phyloP scores from a whole-genome alignment of 495 filamentous ascomycete genomes.

The Penicillium desertorum region DNA sequence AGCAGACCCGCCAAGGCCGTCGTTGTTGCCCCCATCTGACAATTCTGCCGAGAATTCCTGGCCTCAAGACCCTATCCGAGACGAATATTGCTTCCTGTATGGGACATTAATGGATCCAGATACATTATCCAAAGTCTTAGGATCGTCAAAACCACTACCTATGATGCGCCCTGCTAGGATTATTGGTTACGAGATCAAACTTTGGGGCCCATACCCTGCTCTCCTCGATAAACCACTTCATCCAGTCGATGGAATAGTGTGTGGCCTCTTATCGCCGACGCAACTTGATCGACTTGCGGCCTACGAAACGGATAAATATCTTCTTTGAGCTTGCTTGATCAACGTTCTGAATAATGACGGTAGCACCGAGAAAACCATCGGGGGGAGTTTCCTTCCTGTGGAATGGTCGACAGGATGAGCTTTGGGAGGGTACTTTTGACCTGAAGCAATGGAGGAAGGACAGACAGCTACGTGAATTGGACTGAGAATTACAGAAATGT shows the following conservation, averaged over 20 bases:
- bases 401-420: conserved; percentile 16
- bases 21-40: not conserved
- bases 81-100: conserved; percentile 20
- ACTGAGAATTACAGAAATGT: not conserved
- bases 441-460: conserved; percentile 20
- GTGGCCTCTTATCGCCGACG: conserved; percentile 10
- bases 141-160: conserved; percentile 1
- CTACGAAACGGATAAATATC: conserved; percentile 20
- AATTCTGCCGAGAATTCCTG: not conserved
- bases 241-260: conserved; percentile 16
- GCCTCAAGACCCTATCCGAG: conserved; percentile 7
- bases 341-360: conserved; percentile 14
- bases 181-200: conserved; percentile 14
- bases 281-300: conserved; percentile 17
- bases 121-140: conserved; percentile 11
- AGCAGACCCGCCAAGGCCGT: conserved; percentile 6
- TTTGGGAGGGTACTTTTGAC: conserved; percentile 17
- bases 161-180: conserved; percentile 14
- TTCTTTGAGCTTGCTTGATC: conserved; percentile 16
- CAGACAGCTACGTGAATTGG: conserved; percentile 7
- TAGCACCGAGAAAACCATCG: conserved; percentile 10
- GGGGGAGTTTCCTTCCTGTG: conserved; percentile 19
- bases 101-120: conserved; percentile 19
- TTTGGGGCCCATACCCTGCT: conserved; percentile 21
- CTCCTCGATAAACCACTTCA: conserved; percentile 11